A percentile compares a stretch with the other conserved stretches of the same genome.
These are phyloP conservation scores for Zasmidium angulare DNA, from an alignment of 2,329 filamentous ascomycete species.

Conservation along the genomic window DNA sequence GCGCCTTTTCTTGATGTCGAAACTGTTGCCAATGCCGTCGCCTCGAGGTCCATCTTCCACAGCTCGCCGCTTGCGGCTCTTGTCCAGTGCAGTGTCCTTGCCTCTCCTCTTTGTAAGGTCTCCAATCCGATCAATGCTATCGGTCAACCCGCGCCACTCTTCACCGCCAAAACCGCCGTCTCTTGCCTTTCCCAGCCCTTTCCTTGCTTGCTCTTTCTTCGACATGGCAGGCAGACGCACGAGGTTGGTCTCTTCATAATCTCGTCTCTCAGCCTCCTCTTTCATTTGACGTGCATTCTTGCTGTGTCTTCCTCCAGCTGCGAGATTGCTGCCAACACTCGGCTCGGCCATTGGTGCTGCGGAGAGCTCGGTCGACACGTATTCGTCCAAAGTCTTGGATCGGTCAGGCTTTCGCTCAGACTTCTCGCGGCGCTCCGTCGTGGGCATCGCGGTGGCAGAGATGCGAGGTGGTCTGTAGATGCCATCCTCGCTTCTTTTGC, in stretches of 20 bases:
- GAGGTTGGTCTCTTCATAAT: slow-evolving; percentile 93
- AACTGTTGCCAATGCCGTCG: slow-evolving; percentile 69
- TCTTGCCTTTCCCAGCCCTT: slow-evolving; percentile 45
- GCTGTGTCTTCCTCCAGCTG: slow-evolving; percentile 70
- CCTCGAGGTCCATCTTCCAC: slow-evolving; percentile 71
- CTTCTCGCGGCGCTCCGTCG: slow-evolving; percentile 55
- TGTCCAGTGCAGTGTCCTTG: slow-evolving; percentile 66
- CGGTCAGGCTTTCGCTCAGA: slow-evolving; percentile 65
- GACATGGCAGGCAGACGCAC: slow-evolving; percentile 79
- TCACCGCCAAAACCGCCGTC: slow-evolving; percentile 78
- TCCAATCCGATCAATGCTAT: slow-evolving; percentile 84
- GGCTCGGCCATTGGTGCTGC: slow-evolving; percentile 78
- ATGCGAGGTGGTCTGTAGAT: slow-evolving; percentile 89
- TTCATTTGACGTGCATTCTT: slow-evolving; percentile 76
- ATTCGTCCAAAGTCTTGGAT: slow-evolving; percentile 88
- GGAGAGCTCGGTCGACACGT: slow-evolving; percentile 81
- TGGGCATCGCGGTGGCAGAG: slow-evolving; percentile 74
- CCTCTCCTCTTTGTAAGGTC: slow-evolving; percentile 72
- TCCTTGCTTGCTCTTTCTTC: slow-evolving; percentile 78
- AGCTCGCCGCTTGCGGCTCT: slow-evolving; percentile 79
- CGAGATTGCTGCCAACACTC: slow-evolving; percentile 87
- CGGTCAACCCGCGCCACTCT: slow-evolving; percentile 83
- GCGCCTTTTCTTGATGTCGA: slow-evolving; percentile 67
- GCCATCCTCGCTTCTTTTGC: slow-evolving; percentile 53
- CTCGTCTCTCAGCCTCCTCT: slow-evolving; percentile 72